phyloP scores from a whole-genome alignment of 768 basidiomycete genomes.

The Naganishia vaughanmartiniae region DNA sequence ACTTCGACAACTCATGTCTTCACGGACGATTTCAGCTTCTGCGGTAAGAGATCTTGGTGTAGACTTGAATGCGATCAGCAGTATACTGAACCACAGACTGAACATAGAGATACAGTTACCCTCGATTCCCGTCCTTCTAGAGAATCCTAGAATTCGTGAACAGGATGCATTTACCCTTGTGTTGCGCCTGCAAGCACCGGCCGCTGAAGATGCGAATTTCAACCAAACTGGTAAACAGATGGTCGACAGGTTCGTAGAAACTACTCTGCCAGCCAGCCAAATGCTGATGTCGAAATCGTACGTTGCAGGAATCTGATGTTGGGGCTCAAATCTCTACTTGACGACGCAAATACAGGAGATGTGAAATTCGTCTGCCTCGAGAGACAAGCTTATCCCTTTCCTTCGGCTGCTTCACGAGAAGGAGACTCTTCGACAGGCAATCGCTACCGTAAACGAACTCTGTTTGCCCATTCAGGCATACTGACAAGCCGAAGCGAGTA shows the following conservation, averaged over 20 bases:
- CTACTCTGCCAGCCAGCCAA: conserved; percentile 63
- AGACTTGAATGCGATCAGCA: not conserved
- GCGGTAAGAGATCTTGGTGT: not conserved
- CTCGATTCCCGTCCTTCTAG: conserved; percentile 61
- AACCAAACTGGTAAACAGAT: conserved; percentile 31
- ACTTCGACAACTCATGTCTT: conserved; percentile 64
- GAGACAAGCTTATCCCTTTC: conserved; percentile 51
- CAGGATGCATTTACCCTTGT: conserved; percentile 71
- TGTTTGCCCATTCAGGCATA: conserved; percentile 78
- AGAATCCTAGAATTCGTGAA: conserved; percentile 61
- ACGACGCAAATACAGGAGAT: conserved; percentile 73
- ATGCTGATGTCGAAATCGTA: conserved; percentile 62
- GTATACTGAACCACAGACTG: conserved; percentile 6
- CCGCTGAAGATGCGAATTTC: conserved; percentile 33
- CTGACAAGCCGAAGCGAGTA: conserved; percentile 72
- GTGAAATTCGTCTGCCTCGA: conserved; percentile 74
- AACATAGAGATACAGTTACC: conserved; percentile 65
- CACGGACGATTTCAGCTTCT: not conserved
- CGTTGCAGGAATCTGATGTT: not conserved
- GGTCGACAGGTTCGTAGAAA: conserved; percentile 63
- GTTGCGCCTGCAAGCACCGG: conserved; percentile 68
- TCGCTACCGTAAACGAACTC: conserved; percentile 66
- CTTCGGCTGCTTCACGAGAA: not conserved
- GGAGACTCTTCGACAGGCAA: conserved; percentile 33
- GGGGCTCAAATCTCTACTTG: conserved; percentile 68